These are phyloP conservation scores for Spinacia oleracea DNA, from an alignment of 179 eudicot genomes.

Conservation along the genomic window DNA sequence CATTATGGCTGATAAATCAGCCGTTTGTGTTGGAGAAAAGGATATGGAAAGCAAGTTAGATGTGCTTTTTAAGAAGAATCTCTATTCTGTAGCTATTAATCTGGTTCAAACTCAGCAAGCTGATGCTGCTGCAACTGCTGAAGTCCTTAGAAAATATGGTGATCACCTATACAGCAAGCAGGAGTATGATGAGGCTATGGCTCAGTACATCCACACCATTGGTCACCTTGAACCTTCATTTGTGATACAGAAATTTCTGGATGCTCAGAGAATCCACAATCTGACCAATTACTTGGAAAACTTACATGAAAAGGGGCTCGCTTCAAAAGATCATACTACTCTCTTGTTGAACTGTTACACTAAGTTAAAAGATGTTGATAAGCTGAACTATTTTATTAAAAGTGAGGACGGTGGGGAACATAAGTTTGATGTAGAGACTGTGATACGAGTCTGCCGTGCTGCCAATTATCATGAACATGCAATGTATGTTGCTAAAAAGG, in stretches of 20 bases:
- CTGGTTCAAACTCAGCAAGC: slow-evolving; percentile 98
- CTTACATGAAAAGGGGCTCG: slow-evolving; percentile 91
- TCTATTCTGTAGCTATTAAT: slow-evolving; percentile 91
- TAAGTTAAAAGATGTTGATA: slow-evolving; percentile 92
- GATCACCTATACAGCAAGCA: slow-evolving; percentile 91
- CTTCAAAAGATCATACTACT: slow-evolving; percentile 95
- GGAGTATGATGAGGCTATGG: slow-evolving; percentile 92
- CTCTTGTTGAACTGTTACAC: slow-evolving; percentile 92
- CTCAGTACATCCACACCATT: slow-evolving; percentile 89
- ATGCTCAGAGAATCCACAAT: slow-evolving; percentile 95
- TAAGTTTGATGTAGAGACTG: slow-evolving; percentile 96
- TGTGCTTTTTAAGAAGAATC: slow-evolving; percentile 90
- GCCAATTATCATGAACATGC: slow-evolving; percentile 98
- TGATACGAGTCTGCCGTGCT: slow-evolving; percentile 93
- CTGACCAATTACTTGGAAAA: slow-evolving; percentile 93
- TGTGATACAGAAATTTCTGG: slow-evolving; percentile 95
- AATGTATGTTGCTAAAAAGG: slow-evolving; percentile 97
- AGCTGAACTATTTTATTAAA: slow-evolving; percentile 78
- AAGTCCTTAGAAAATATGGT: slow-evolving; percentile 92
- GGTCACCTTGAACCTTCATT: slow-evolving; percentile 96
- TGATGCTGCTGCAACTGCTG: slow-evolving; percentile 98
- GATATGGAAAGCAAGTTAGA: slow-evolving; percentile 99
- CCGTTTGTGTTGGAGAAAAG: slow-evolving; percentile 82
- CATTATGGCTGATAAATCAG: slow-evolving; percentile 77
- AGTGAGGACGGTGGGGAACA: slow-evolving; percentile 86